These are phyloP conservation scores for Phytophthora sansomeana DNA, from an alignment of 352 stramenopile species.

Conservation along the genomic window DNA sequence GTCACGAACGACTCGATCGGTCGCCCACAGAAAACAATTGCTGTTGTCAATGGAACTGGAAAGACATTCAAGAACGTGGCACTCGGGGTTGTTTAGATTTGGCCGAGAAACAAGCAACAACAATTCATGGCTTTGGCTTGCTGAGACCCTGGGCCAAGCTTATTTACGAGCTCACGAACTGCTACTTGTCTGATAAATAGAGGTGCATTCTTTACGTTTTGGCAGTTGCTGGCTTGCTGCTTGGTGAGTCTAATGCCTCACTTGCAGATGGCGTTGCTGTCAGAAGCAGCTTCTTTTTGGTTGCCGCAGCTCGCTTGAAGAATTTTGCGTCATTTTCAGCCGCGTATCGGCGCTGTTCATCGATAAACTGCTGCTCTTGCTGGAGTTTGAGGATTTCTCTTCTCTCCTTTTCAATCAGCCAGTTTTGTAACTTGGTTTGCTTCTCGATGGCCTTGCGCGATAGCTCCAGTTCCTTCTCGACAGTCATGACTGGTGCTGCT, in stretches of 20 bases:
- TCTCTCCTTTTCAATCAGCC: constrained; percentile 90
- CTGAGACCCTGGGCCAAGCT: constrained; percentile 2
- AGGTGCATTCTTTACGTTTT: constrained; percentile 39
- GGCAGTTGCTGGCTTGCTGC: constrained; percentile 37
- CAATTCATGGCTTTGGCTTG: constrained; percentile 12
- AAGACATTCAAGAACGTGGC: constrained; percentile 78
- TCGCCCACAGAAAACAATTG: constrained; percentile 74
- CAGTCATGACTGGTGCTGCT: constrained; percentile 39
- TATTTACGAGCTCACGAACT: constrained; percentile 24
- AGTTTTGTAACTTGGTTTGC: constrained; percentile 90
- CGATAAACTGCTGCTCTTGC: constrained; percentile 76
- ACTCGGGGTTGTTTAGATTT: constrained; percentile 50
- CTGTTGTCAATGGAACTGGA: constrained; percentile 61
- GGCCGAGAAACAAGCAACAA: constrained; percentile 21
- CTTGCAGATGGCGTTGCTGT: background rate
- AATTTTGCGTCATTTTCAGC: constrained; percentile 86
- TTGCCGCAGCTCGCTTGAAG: constrained; percentile 71
- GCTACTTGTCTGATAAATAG: constrained; percentile 39
- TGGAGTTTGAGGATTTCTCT: constrained; percentile 85
- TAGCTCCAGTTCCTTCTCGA: constrained; percentile 71
- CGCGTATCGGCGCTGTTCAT: constrained; percentile 69
- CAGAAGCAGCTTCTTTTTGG: constrained; percentile 71
- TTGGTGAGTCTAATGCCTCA: constrained; percentile 7
- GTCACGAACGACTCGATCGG: constrained; percentile 68
- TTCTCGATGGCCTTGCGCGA: constrained; percentile 90